These are phyloP conservation scores for Debaryomyces coudertii DNA, from an alignment of 1,139 yeast species.

Conservation along the genomic window DNA sequence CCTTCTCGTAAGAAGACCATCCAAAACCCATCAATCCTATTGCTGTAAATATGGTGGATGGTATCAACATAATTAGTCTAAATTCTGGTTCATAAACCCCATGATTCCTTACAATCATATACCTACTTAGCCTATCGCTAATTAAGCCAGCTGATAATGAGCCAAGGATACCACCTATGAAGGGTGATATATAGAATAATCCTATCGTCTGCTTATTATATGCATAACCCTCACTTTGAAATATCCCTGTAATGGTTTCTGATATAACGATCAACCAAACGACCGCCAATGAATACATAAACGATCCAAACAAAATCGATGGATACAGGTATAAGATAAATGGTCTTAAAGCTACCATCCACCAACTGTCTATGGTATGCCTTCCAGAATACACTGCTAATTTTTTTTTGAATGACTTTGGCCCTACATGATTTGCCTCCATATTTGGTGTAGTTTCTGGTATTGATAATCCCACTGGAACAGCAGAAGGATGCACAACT, in stretches of 20 bases:
- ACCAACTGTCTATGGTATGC: slow-evolving; percentile 54
- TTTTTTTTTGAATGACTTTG: slow-evolving; percentile 20
- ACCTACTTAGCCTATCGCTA: slow-evolving; percentile 51
- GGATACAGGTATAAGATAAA: slow-evolving; percentile 57
- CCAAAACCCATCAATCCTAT: slow-evolving; percentile 66
- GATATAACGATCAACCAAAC: slow-evolving; percentile 67
- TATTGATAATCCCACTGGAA: slow-evolving; percentile 26
- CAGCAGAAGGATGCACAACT: slow-evolving; percentile 7
- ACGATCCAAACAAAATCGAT: slow-evolving; percentile 53
- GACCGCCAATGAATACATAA: slow-evolving; percentile 59
- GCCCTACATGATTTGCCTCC: slow-evolving; percentile 1
- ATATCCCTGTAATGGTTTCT: slow-evolving; percentile 57
- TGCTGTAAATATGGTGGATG: slow-evolving; percentile 49
- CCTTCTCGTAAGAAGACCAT: slow-evolving; percentile 53
- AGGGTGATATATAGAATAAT: slow-evolving; percentile 59
- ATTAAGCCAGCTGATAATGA: slow-evolving; percentile 55
- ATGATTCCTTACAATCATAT: slow-evolving; percentile 40
- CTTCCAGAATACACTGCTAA: slow-evolving; percentile 45
- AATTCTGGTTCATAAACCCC: slow-evolving; percentile 69
- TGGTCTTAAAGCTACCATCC: slow-evolving; percentile 62
- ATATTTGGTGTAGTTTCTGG: background rate
- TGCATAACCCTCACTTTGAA: slow-evolving; percentile 47
- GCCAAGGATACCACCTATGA: slow-evolving; percentile 61
- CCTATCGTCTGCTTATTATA: slow-evolving; percentile 55
- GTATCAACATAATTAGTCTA: slow-evolving; percentile 56